Evolutionary conservation across 192 early-diverging fungal genomes (phyloP).

Genomic region (Linderina pennispora): DNA sequence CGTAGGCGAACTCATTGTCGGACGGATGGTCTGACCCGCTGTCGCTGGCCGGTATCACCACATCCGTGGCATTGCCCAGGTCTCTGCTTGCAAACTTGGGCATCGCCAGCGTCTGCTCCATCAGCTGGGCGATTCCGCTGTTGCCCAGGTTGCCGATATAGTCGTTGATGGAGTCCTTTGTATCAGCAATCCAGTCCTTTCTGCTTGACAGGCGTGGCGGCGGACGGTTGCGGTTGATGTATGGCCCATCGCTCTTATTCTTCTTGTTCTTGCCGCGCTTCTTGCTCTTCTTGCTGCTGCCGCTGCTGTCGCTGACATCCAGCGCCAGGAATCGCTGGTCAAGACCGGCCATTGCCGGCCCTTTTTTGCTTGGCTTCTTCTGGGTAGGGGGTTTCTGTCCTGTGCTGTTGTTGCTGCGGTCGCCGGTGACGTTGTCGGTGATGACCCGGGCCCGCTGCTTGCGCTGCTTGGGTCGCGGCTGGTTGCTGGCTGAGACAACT

Average conservation of each 20-base stretch:
- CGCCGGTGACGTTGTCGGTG: neutral
- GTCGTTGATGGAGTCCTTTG: slow-evolving; percentile 16
- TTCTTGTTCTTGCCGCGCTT: slow-evolving; percentile 3
- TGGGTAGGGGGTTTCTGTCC: neutral
- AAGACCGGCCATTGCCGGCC: slow-evolving; percentile 12
- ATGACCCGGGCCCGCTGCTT: neutral
- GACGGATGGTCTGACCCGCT: neutral
- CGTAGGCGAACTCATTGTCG: slow-evolving; percentile 8
- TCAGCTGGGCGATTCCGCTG: slow-evolving; percentile 7
- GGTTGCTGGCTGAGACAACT: neutral
- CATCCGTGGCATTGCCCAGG: slow-evolving; percentile 13
- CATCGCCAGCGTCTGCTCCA: neutral
- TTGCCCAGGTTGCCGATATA: slow-evolving; percentile 30
- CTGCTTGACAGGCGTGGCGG: neutral
- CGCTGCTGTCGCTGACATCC: neutral
- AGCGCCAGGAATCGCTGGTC: slow-evolving; percentile 24
- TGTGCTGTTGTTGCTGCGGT: neutral
- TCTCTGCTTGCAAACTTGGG: no score
- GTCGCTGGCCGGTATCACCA: no score
- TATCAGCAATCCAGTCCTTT: slow-evolving; percentile 6
- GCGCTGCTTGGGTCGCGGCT: neutral
- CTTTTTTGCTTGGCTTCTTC: no score
- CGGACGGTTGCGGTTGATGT: slow-evolving; percentile 1
- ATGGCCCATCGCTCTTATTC: slow-evolving; percentile 1
- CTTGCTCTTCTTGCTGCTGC: neutral